Percentiles rank a stretch among this genome's conserved stretches.
Evolutionary conservation across 1,284 basidiomycete genomes (phyloP).

Genomic region (Amylostereum areolatum): DNA sequence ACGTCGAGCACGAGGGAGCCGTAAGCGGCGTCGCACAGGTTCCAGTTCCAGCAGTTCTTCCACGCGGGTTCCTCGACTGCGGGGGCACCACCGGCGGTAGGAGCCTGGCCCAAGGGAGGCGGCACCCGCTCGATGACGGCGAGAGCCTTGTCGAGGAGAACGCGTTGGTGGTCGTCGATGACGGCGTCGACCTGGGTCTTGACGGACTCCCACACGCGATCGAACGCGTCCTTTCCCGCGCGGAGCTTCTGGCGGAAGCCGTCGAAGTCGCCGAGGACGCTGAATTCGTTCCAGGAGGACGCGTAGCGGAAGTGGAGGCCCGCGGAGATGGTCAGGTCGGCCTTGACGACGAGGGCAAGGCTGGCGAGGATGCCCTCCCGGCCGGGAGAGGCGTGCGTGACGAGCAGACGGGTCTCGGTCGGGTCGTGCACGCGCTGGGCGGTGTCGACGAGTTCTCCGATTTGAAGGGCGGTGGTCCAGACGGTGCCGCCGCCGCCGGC

Average conservation of each 20-base stretch:
- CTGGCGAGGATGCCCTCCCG: conserved; percentile 91
- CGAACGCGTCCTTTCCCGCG: conserved; percentile 77
- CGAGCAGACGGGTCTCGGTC: conserved; percentile 88
- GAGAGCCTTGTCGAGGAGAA: conserved; percentile 86
- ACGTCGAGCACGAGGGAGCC: conserved; percentile 87
- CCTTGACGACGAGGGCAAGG: conserved; percentile 85
- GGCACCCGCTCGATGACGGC: conserved; percentile 81
- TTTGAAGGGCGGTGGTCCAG: conserved; percentile 98
- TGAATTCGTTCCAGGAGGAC: conserved; percentile 95
- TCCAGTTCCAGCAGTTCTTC: conserved; percentile 99
- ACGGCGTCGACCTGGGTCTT: conserved; percentile 88
- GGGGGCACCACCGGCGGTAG: conserved; percentile 43
- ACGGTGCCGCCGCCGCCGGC: conserved; percentile 97
- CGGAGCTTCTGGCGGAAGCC: conserved; percentile 82
- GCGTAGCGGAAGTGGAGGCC: conserved; percentile 98
- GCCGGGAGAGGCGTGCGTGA: conserved; percentile 91
- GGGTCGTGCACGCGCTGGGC: conserved; percentile 92
- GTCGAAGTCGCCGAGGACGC: conserved; percentile 86
- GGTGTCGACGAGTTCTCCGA: conserved; percentile 97
- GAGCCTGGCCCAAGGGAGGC: conserved; percentile 49
- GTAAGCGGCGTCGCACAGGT: conserved; percentile 90
- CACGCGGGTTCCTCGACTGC: conserved; percentile 79
- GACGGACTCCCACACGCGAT: conserved; percentile 92
- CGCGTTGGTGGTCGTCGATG: conserved; percentile 87
- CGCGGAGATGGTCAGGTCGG: conserved; percentile 91